These are phyloP conservation scores for Penicillium robsamsonii DNA, from an alignment of 495 filamentous ascomycete species.

Conservation along the genomic window DNA sequence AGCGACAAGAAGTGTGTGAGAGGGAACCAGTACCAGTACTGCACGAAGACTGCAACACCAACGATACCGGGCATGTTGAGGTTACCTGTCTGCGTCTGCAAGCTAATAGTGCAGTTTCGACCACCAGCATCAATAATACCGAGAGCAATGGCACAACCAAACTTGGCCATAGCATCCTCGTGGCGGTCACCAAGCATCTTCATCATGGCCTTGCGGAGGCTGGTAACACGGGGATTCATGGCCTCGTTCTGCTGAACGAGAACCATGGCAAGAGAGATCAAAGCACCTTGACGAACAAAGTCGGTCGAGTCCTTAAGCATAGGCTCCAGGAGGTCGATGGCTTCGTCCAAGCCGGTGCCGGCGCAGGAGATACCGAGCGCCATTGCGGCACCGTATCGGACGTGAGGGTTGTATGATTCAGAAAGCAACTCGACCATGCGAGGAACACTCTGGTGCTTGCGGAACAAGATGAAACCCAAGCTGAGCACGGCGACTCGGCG, in stretches of 20 bases:
- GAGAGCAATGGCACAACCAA: slow-evolving; percentile 87
- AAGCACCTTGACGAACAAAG: slow-evolving; percentile 96
- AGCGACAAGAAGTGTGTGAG: slow-evolving; percentile 95
- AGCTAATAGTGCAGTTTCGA: slow-evolving; percentile 94
- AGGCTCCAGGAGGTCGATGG: slow-evolving; percentile 93
- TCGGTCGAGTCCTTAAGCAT: slow-evolving; percentile 99
- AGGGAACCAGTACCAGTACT: slow-evolving; percentile 99
- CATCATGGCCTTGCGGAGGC: slow-evolving; percentile 78
- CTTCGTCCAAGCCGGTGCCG: slow-evolving; percentile 93
- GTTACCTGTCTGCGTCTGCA: slow-evolving; percentile 97
- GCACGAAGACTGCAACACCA: slow-evolving; percentile 95
- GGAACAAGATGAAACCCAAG: slow-evolving; percentile 97
- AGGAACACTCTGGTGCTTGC: slow-evolving; percentile 94
- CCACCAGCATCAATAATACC: slow-evolving; percentile 99
- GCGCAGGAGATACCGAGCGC: slow-evolving; percentile 97
- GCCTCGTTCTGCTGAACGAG: slow-evolving; percentile 96
- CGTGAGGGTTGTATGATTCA: slow-evolving; percentile 98
- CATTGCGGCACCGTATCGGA: slow-evolving; percentile 97
- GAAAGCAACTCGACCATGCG: slow-evolving; percentile 99
- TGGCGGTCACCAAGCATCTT: slow-evolving; percentile 93
- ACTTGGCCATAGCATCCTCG: slow-evolving; percentile 99
- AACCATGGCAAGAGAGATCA: slow-evolving; percentile 95
- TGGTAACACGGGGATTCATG: slow-evolving; percentile 86
- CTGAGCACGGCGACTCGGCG: slow-evolving; percentile 96
- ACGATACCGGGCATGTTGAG: slow-evolving; percentile 97